phyloP scores from a whole-genome alignment of 1,139 yeast species.

The Cylindricascospora bacillispora region DNA sequence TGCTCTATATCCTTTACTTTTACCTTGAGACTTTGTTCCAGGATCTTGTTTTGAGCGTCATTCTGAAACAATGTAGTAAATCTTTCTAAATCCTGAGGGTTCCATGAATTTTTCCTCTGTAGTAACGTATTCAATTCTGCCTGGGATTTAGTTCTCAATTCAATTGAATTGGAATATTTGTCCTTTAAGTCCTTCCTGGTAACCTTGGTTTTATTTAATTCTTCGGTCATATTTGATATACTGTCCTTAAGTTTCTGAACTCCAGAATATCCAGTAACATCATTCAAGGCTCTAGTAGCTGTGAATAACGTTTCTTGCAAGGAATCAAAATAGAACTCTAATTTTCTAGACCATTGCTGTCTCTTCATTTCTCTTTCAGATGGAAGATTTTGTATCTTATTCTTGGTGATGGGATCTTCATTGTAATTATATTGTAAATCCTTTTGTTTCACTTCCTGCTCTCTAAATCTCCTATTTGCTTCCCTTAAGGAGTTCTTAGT shows the following conservation, averaged over 20 bases:
- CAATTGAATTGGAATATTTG: conserved; percentile 50
- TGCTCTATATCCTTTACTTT: conserved; percentile 46
- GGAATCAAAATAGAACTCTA: conserved; percentile 46
- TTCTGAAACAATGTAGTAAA: conserved; percentile 71
- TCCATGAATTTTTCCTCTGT: conserved; percentile 79
- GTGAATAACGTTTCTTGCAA: conserved; percentile 53
- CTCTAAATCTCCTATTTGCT: conserved; percentile 26
- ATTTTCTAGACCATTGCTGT: conserved; percentile 40
- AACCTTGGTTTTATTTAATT: conserved; percentile 38
- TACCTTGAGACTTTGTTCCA: conserved; percentile 42
- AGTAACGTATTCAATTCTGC: conserved; percentile 77
- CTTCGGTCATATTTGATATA: conserved; percentile 41
- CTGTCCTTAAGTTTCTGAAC: conserved; percentile 59
- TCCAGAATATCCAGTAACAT: conserved; percentile 81
- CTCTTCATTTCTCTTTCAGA: conserved; percentile 32
- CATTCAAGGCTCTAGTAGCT: conserved; percentile 69
- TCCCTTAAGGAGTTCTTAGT: conserved; percentile 27
- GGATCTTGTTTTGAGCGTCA: conserved; percentile 64
- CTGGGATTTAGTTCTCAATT: conserved; percentile 58
- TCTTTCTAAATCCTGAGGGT: conserved; percentile 60
- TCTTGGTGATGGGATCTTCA: conserved; percentile 22
- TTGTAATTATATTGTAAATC: conserved; percentile 23
- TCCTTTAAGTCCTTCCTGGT: conserved; percentile 39
- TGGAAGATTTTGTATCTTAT: conserved; percentile 28
- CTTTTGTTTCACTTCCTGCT: conserved; percentile 24